Evolutionary conservation across 1,139 yeast genomes (phyloP).

Genomic region (Pichiaceae sp.): DNA sequence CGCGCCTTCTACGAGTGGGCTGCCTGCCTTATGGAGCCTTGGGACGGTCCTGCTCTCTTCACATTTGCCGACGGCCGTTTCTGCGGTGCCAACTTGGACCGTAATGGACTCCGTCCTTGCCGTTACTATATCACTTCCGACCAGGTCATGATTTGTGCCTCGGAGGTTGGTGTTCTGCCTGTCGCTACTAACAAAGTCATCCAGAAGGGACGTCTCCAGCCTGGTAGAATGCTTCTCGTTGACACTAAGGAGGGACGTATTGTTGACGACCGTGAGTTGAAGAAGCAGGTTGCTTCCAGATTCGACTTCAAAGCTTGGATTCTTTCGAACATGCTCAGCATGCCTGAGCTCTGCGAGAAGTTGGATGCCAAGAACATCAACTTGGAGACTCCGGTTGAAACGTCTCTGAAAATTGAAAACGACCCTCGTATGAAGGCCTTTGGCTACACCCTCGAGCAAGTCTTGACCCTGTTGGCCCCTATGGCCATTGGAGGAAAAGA

Average conservation of each 20-base stretch:
- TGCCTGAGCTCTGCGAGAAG: conserved; percentile 64
- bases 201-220: conserved; percentile 87
- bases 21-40: conserved; percentile 97
- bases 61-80: conserved; percentile 96
- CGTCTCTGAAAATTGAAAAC: conserved; percentile 47
- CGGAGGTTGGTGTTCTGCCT: conserved; percentile 95
- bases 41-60: conserved; percentile 99
- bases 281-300: conserved; percentile 71
- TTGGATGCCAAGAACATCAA: conserved; percentile 42
- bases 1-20: conserved; percentile 99
- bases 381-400: conserved; percentile 25
- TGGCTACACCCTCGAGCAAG: conserved; percentile 91
- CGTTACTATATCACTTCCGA: conserved; percentile 93
- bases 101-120: conserved; percentile 97
- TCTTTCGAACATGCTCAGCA: conserved; percentile 72
- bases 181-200: conserved; percentile 76
- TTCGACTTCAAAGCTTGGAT: conserved; percentile 94
- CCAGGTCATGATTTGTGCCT: conserved; percentile 94
- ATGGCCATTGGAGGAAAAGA: conserved; percentile 92
- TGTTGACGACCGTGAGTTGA: conserved; percentile 88
- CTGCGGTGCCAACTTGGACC: conserved; percentile 96
- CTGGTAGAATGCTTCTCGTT: conserved; percentile 93
- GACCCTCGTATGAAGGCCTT: conserved; percentile 83
- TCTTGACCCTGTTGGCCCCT: conserved; percentile 75
- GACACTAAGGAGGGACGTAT: conserved; percentile 90